Base-by-base conservation (phyloP, 352 stramenopile species). In the Pythium apleroticum region DNA sequence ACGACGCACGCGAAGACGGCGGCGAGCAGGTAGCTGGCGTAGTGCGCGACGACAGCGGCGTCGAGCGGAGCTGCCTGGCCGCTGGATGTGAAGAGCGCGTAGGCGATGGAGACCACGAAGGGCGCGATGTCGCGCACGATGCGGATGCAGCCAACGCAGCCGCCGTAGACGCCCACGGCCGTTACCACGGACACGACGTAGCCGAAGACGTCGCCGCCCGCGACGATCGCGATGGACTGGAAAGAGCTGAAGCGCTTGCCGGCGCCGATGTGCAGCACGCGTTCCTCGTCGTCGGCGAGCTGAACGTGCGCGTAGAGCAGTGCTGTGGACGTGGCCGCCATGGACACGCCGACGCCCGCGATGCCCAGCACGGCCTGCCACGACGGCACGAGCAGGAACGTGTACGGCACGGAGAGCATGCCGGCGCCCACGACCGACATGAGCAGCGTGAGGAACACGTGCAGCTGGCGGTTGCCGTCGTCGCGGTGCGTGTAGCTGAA, bases 361-460 rank as follows among this genome's bases (percentile, higher is more conserved):
- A 91, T 65, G 22, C 70, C 70, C 17, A 69, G 33, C n/a, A 88
- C 33, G 8, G 81, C 80, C 7, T 68, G 46, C 68, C 73, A 79
- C 17, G 72, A 72, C 0, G 81, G 72, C 31, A 84, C 66, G 17
- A 86, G 59, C 25, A 88, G 50, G 57, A 93, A 93, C 35, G 81
- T 88, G 70, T 88, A 93, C 17, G 84, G 81, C 52, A 93, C 69
- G 0, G 77, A 81, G 15, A 93, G 70, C 79, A 91, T 82, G 20
- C 84, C 84, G 17, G 79, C 81, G 41, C 84, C 84, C 25, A 91
- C 80, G 22, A 86, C 86, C 45, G 81, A 90, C 77, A 91, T 88
- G 66, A 89, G 82, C 63, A 93, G 75, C 57, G 78, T 89, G 24
- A 89, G 69, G 65, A 91, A 88, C n/a, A 91, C 82, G 68, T 84